A percentile compares a stretch with the other conserved stretches of the same genome.
Conservation (phyloP, 1,284 basidiomycete genomes). For the Microbotryum intermedium region DNA sequence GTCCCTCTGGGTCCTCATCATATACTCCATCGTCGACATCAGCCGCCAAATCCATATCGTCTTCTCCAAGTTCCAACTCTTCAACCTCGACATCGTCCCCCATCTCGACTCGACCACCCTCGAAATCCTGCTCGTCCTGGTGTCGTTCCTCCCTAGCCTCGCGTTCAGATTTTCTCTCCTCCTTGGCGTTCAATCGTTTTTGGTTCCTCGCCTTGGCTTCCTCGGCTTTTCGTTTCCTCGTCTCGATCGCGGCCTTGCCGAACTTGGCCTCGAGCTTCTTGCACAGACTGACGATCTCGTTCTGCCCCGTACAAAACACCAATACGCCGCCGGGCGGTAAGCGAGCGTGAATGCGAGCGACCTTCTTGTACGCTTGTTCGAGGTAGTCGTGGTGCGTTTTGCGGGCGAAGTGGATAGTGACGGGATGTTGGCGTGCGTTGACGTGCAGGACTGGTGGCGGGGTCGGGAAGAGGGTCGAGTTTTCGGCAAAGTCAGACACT, state of each 20-base stretch:
- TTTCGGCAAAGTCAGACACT: conserved; percentile 85
- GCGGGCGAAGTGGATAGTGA: conserved; percentile 88
- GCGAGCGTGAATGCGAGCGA: conserved; percentile 65
- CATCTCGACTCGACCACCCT: conserved; percentile 34
- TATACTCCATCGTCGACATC: conserved; percentile 52
- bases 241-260: conserved; percentile 56
- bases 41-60: conserved; percentile 44
- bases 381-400: conserved; percentile 82
- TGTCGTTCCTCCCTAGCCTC: not conserved
- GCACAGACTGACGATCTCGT: conserved; percentile 60
- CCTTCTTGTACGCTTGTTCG: conserved; percentile 80
- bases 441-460: conserved; percentile 88
- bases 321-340: conserved; percentile 63
- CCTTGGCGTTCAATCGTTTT: conserved; percentile 1
- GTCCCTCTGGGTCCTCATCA: conserved; percentile 41
- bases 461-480: conserved; percentile 67
- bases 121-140: conserved; percentile 19
- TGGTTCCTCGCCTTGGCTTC: conserved; percentile 25
- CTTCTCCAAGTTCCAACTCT: conserved; percentile 63
- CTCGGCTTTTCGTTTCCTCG: conserved; percentile 43
- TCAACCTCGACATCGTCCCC: conserved; percentile 59
- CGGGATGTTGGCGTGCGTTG: conserved; percentile 84
- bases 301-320: conserved; percentile 69
- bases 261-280: conserved; percentile 69
- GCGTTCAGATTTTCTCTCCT: conserved; percentile 8